Percentiles rank a stretch among this genome's conserved stretches.
These are phyloP conservation scores for Wickerhamomyces queroliae DNA, from an alignment of 805 yeast species.

Conservation along the genomic window DNA sequence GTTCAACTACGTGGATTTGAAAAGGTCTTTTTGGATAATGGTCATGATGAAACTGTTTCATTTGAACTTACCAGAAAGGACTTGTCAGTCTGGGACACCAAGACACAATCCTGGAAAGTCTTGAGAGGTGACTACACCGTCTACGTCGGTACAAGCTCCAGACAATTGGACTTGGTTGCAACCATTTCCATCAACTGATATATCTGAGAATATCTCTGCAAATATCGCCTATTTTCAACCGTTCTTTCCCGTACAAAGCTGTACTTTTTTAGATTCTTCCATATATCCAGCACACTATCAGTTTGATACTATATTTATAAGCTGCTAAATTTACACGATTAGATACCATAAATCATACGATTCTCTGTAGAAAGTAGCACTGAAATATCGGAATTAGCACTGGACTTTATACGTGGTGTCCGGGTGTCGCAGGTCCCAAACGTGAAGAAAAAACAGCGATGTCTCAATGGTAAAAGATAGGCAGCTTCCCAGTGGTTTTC, in stretches of 20 bases:
- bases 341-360: too few species aligned
- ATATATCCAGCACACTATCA: neutral
- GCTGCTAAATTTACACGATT: too few species aligned
- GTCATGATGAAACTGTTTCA: constrained; percentile 26
- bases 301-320: too few species aligned
- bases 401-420: too few species aligned
- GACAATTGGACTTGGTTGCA: constrained; percentile 36
- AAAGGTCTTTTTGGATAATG: constrained; percentile 38
- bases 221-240: neutral
- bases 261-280: neutral
- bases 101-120: constrained; percentile 46
- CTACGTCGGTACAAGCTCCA: constrained; percentile 41
- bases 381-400: too few species aligned
- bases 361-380: neutral
- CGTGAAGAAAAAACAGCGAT: too few species aligned
- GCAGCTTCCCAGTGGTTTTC: too few species aligned
- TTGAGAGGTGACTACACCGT: constrained; percentile 47
- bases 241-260: neutral
- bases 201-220: neutral
- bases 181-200: constrained; percentile 1
- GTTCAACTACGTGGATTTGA: constrained; percentile 49
- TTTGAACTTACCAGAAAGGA: constrained; percentile 44
- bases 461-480: too few species aligned
- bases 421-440: too few species aligned
- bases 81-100: constrained; percentile 47